These are phyloP conservation scores for Odontarrhena argentea DNA, from an alignment of 345 rosid genomes.

Conservation along the genomic window DNA sequence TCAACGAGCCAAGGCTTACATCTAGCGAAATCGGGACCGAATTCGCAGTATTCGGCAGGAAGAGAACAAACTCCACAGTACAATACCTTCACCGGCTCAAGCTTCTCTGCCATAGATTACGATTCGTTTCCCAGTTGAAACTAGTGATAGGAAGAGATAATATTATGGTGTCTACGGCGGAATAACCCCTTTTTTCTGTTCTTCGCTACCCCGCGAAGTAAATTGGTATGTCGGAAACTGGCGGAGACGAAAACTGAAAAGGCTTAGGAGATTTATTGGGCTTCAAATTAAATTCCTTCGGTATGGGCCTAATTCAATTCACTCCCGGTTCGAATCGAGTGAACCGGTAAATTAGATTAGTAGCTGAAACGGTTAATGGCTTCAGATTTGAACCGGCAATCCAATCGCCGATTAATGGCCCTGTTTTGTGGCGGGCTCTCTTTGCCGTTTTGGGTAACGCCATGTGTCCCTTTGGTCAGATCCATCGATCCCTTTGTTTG, in stretches of 20 bases:
- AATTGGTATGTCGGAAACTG: constrained; percentile 24
- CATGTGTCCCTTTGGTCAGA: background rate
- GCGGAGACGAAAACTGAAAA: constrained; percentile 3
- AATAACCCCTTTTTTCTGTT: background rate
- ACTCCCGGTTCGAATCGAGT: too few species aligned
- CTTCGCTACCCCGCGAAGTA: constrained; percentile 16
- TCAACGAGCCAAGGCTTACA: constrained; percentile 91
- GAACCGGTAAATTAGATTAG: too few species aligned
- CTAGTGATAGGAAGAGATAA: constrained; percentile 9
- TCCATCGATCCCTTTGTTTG: background rate
- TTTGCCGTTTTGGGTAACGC: constrained; percentile 15
- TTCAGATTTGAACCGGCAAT: too few species aligned
- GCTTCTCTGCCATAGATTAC: constrained; percentile 64
- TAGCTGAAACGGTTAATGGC: too few species aligned
- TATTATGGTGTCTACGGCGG: constrained; percentile 20
- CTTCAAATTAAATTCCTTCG: background rate
- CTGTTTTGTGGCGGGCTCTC: background rate
- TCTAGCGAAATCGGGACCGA: constrained; percentile 85
- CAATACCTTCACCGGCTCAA: constrained; percentile 67
- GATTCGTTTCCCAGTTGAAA: background rate
- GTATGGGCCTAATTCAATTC: constrained; percentile 12
- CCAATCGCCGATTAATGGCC: too few species aligned
- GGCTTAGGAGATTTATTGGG: constrained; percentile 28
- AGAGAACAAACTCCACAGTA: constrained; percentile 80
- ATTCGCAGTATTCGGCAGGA: constrained; percentile 95